Percentiles rank a stretch among this genome's conserved stretches.
These are phyloP conservation scores for Corallochytrium limacisporum DNA, from an alignment of 78 protist genomes.

Conservation along the genomic window DNA sequence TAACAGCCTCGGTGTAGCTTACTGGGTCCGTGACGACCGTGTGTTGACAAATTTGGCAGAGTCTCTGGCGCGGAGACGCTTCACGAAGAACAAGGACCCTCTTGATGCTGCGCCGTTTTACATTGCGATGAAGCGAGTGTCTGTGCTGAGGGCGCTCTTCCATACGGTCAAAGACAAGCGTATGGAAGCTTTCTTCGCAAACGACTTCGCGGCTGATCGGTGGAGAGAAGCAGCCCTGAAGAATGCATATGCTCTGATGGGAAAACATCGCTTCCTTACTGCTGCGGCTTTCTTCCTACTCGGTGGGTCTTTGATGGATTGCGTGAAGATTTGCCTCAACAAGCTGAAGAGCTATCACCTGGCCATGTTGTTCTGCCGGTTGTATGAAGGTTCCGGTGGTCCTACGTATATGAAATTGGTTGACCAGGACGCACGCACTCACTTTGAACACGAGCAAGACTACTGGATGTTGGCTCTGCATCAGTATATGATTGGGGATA, in stretches of 20 bases:
- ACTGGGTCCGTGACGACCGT: not conserved
- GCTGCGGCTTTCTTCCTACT: slow-evolving; percentile 38
- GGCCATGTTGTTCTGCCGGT: not conserved
- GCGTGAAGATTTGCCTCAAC: not conserved
- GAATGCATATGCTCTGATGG: slow-evolving; percentile 25
- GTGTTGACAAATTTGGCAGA: not conserved
- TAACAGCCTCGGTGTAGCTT: not conserved
- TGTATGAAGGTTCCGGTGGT: slow-evolving; percentile 4
- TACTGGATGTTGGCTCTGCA: too few species aligned
- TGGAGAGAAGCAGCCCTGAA: slow-evolving; percentile 28
- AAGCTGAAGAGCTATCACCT: slow-evolving; percentile 16
- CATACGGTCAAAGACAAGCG: not conserved
- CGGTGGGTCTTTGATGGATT: not conserved
- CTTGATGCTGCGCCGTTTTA: not conserved
- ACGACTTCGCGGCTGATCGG: slow-evolving; percentile 14
- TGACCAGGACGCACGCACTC: too few species aligned
- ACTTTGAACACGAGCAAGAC: too few species aligned
- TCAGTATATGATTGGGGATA: too few species aligned
- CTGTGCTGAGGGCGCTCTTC: slow-evolving; percentile 9
- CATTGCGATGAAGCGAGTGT: not conserved
- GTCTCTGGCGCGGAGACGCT: not conserved
- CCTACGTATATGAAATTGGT: too few species aligned
- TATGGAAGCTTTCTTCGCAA: not conserved
- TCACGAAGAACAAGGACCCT: not conserved
- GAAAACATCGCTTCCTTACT: slow-evolving; percentile 5